Conservation (phyloP, 2,329 filamentous ascomycete genomes). For the Aspergillus tubingensis region DNA sequence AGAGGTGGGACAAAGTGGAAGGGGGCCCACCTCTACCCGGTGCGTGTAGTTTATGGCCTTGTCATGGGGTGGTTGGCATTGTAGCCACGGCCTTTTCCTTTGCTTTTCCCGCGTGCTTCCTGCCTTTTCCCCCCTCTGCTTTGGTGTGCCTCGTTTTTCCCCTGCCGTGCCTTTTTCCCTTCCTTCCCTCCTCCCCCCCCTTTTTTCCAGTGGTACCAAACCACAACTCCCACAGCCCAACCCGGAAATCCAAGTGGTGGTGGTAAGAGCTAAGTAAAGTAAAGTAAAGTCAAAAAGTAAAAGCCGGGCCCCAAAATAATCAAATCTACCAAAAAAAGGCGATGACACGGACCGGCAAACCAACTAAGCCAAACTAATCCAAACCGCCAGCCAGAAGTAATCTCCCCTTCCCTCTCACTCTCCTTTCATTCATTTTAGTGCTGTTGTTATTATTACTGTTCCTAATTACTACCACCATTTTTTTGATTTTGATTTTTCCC, state of each 20-base stretch:
- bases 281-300: background rate
- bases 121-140: background rate
- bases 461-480: background rate
- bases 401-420: conserved; percentile 1
- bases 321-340: background rate
- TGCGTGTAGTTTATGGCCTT: background rate
- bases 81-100: conserved; percentile 2
- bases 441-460: conserved; percentile 1
- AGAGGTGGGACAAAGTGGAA: background rate
- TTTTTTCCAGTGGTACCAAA: background rate
- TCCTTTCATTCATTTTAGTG: conserved; percentile 1
- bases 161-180: background rate
- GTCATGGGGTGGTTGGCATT: background rate
- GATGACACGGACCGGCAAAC: background rate
- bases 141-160: background rate
- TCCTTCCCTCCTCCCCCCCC: background rate
- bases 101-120: background rate
- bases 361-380: background rate
- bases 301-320: background rate
- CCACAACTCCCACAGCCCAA: background rate
- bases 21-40: background rate
- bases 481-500: conserved; percentile 2
- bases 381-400: background rate
- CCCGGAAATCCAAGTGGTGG: background rate
- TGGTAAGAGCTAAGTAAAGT: background rate